These are phyloP conservation scores for Mycena sanguinolenta DNA, from an alignment of 768 basidiomycete species.

Conservation along the genomic window DNA sequence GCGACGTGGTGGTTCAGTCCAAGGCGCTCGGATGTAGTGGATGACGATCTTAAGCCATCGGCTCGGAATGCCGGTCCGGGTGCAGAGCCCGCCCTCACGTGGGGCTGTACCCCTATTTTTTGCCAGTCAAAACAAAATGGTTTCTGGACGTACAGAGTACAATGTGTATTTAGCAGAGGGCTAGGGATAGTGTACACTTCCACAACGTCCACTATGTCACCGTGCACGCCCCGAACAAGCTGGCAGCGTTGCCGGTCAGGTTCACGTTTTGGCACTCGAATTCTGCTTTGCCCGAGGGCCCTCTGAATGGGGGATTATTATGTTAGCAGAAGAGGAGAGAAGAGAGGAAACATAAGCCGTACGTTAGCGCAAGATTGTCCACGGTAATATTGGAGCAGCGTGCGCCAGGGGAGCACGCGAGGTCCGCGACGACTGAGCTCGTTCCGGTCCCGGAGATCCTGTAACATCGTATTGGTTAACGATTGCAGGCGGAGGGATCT, in stretches of 20 bases:
- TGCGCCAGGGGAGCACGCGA: slow-evolving; percentile 69
- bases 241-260: slow-evolving; percentile 58
- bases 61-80: no score
- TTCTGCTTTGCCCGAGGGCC: slow-evolving; percentile 56
- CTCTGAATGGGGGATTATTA: slow-evolving; percentile 39
- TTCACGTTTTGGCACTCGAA: slow-evolving; percentile 70
- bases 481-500: not conserved
- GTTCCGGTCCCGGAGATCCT: slow-evolving; percentile 73
- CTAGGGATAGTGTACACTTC: no score
- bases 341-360: slow-evolving; percentile 35
- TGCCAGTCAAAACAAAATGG: no score
- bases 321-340: not conserved
- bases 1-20: no score
- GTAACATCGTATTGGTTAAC: not conserved
- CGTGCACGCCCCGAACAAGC: slow-evolving; percentile 57
- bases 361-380: slow-evolving; percentile 61
- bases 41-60: no score
- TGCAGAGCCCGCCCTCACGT: no score
- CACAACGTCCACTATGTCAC: slow-evolving; percentile 38
- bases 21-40: no score
- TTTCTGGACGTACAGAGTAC: no score
- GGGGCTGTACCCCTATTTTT: no score
- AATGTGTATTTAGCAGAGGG: no score
- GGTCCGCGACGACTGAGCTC: slow-evolving; percentile 63
- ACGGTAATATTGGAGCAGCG: slow-evolving; percentile 65